Conservation (phyloP, 1,139 yeast genomes). For the Magnusiomyces ingens region DNA sequence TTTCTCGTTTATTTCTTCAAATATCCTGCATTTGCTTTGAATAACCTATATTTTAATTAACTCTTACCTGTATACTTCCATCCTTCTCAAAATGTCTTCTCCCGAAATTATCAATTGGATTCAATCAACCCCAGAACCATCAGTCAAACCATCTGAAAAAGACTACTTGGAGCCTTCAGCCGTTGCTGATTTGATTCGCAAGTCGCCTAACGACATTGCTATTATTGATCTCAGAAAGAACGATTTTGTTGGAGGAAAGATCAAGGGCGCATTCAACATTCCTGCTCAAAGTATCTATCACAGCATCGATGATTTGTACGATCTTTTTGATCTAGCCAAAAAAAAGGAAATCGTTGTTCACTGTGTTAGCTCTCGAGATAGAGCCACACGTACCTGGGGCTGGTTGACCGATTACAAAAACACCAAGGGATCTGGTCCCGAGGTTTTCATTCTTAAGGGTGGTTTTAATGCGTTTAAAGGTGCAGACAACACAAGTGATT, state of each 20-base stretch:
- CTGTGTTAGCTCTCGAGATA: conserved; percentile 20
- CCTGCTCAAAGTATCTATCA: conserved; percentile 25
- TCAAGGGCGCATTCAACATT: conserved; percentile 24
- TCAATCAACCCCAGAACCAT: conserved; percentile 21
- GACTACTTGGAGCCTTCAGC: conserved; percentile 20
- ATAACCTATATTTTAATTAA: neutral
- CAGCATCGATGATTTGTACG: conserved; percentile 21
- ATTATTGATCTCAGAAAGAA: conserved; percentile 24
- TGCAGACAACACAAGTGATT: conserved; percentile 21
- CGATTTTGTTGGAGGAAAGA: conserved; percentile 24
- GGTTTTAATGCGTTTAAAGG: conserved; percentile 24
- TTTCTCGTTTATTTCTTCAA: too few species aligned
- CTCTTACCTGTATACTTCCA: neutral
- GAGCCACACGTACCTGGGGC: conserved; percentile 24
- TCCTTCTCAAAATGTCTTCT: conserved; percentile 4
- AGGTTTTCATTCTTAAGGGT: conserved; percentile 19
- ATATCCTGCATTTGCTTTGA: neutral
- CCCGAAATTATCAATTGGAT: conserved; percentile 17
- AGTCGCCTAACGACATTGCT: conserved; percentile 16
- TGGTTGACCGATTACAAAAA: conserved; percentile 21
- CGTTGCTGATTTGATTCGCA: conserved; percentile 17
- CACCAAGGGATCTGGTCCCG: conserved; percentile 12
- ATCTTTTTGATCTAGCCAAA: conserved; percentile 20
- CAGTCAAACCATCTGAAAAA: conserved; percentile 11
- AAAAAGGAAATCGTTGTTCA: conserved; percentile 21